A percentile compares a stretch with the other conserved stretches of the same genome.
Evolutionary conservation across 2,329 filamentous ascomycete genomes (phyloP).

Genomic region (Acrocalymma vagum): DNA sequence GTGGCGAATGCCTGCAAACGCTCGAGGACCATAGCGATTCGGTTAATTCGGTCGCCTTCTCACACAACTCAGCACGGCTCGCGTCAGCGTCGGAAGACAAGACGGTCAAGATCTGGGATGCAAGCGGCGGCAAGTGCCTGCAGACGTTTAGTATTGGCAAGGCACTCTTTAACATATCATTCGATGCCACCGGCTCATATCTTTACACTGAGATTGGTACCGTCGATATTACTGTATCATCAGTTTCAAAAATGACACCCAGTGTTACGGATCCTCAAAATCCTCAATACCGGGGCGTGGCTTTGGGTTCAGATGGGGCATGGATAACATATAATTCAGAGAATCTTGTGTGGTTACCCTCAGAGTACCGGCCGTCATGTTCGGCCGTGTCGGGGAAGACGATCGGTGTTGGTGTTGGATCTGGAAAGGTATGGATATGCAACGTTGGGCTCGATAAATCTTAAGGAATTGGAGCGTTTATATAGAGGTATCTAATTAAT

Average conservation of each 20-base stretch:
- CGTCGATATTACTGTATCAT: constrained; percentile 4
- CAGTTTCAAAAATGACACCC: neutral
- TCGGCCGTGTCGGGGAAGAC: constrained; percentile 16
- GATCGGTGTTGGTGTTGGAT: constrained; percentile 16
- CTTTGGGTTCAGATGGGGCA: constrained; percentile 7
- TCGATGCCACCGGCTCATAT: constrained; percentile 16
- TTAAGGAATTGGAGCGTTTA: too few species aligned
- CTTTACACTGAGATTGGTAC: constrained; percentile 24
- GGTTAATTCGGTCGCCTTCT: constrained; percentile 28
- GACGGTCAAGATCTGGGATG: constrained; percentile 8
- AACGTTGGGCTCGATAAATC: too few species aligned
- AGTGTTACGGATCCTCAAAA: constrained; percentile 11
- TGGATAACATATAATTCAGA: constrained; percentile 24
- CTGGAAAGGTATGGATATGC: constrained; percentile 23
- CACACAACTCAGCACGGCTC: constrained; percentile 19
- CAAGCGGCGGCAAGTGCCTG: constrained; percentile 3
- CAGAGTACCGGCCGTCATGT: constrained; percentile 21
- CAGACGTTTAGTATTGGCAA: constrained; percentile 17
- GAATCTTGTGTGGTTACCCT: constrained; percentile 21
- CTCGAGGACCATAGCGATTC: constrained; percentile 22
- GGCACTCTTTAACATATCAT: constrained; percentile 13
- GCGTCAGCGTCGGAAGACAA: constrained; percentile 12
- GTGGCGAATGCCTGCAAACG: constrained; percentile 18
- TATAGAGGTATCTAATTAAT: constrained; percentile 1
- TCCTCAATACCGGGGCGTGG: constrained; percentile 12